phyloP scores from a whole-genome alignment of 2,329 filamentous ascomycete species.

The Aspergillus niger region DNA sequence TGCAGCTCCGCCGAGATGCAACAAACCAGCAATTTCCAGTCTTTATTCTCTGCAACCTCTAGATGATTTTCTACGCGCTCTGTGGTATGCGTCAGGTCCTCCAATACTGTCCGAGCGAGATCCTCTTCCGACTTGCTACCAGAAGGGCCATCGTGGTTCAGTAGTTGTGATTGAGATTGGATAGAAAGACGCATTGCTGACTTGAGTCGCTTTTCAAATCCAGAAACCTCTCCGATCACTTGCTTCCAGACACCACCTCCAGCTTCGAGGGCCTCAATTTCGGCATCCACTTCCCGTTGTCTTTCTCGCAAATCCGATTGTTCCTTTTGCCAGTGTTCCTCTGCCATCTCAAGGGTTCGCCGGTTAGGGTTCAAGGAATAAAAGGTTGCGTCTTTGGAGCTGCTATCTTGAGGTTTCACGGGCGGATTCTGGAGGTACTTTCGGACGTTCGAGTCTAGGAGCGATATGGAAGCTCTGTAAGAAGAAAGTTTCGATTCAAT shows the following conservation, averaged over 20 bases:
- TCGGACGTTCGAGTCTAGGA: conserved; percentile 58
- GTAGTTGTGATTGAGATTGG: conserved; percentile 25
- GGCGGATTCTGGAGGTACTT: conserved; percentile 55
- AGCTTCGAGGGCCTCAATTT: conserved; percentile 60
- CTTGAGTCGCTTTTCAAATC: conserved; percentile 49
- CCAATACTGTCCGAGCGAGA: conserved; percentile 38
- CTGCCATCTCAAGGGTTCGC: conserved; percentile 62
- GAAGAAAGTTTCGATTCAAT: conserved; percentile 61
- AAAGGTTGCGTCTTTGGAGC: conserved; percentile 43
- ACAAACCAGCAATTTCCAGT: conserved; percentile 64
- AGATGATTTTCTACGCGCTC: conserved; percentile 52
- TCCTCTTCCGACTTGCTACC: conserved; percentile 25
- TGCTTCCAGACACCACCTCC: conserved; percentile 62
- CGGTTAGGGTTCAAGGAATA: conserved; percentile 57
- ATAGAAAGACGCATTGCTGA: conserved; percentile 36
- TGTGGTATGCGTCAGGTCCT: conserved; percentile 51
- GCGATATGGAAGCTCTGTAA: conserved; percentile 57
- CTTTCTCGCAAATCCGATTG: conserved; percentile 47
- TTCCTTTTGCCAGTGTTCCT: conserved; percentile 58
- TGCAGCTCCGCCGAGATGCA: conserved; percentile 65
- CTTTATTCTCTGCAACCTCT: conserved; percentile 53
- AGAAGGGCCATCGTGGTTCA: conserved; percentile 14
- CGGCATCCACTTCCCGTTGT: conserved; percentile 51
- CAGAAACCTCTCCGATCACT: conserved; percentile 53
- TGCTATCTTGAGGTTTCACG: conserved; percentile 39